These are phyloP conservation scores for Coniophora puteana DNA, from an alignment of 1,284 basidiomycete species.

Conservation along the genomic window DNA sequence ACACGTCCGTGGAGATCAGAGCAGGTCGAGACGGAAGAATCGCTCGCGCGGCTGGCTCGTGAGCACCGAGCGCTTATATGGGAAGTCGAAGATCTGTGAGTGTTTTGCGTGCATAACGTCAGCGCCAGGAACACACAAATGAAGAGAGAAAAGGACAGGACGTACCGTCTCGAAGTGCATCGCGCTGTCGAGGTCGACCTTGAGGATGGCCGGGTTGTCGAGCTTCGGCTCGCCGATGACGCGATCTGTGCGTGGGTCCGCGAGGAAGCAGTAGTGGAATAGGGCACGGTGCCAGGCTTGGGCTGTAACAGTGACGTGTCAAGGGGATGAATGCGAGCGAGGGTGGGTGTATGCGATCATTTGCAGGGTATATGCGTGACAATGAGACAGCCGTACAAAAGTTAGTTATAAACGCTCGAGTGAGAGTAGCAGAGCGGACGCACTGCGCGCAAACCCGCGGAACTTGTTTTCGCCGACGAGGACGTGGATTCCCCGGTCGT, in stretches of 20 bases:
- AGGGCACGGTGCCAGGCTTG: conserved; percentile 43
- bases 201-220: conserved; percentile 33
- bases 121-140: too few species aligned
- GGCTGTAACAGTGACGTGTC: conserved; percentile 24
- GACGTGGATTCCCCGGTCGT: conserved; percentile 48
- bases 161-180: conserved; percentile 34
- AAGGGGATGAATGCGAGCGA: background rate
- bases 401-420: too few species aligned
- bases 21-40: conserved; percentile 27
- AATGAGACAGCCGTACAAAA: too few species aligned
- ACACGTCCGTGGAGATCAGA: too few species aligned
- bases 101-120: background rate
- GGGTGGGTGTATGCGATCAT: too few species aligned
- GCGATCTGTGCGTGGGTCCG: conserved; percentile 42
- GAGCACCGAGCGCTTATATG: conserved; percentile 30
- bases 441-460: conserved; percentile 39
- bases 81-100: conserved; percentile 29
- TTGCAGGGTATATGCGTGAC: too few species aligned
- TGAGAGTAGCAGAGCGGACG: conserved; percentile 17
- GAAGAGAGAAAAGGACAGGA: too few species aligned
- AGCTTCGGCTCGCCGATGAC: conserved; percentile 45
- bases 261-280: conserved; percentile 45
- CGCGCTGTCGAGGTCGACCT: conserved; percentile 22
- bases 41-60: conserved; percentile 23
- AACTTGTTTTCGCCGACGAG: conserved; percentile 49